Evolutionary conservation across 441 rosid genomes (phyloP), one percentile per base, ranked within the genome.

Genomic region (Populus trichocarpa): DNA sequence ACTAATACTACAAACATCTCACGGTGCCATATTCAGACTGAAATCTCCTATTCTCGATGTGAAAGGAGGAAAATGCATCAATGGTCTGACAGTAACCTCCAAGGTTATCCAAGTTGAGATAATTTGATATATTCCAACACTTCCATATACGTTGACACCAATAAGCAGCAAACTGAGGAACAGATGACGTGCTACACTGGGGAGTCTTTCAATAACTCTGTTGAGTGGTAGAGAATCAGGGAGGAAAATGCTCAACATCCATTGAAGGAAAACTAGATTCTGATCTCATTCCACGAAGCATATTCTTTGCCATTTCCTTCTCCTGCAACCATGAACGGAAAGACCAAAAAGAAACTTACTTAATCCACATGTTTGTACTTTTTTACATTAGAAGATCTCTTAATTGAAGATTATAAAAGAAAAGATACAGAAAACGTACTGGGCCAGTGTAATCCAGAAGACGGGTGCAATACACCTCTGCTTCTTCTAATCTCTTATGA

Each of bases 361-460:
- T 40, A 65, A 40, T 32, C 50, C 28, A 72, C 22, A 33, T 23
- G 14, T 13, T 53, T 30, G 35, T 59, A 22, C 42, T 23, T 35
- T 73, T 67, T 42, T 28, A 70, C 23, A 66, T 59, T 6, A 28
- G 33, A 71, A 20, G 10, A 5, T 67, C n/a, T 64, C 25, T 6
- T 71, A n/a, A 18, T 8, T 8, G 6, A 50, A 30, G 30, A 25
- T 32, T 6, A 3, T 6, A 25, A 8, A 35, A 57, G 71, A 20
- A 13, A 35, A 14, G 38, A 35, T 16, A 14, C 14, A 76, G 8
- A 72, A 36, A 73, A 89, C 94, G 89, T 82, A 93, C 97, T 0
- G 97, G 98, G 78, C 98, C 98, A 80, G 90, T 89, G 76, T 88
- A 92, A 84, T 95, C 97, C 64, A 95, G 88, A 67, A 93, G 96